These are phyloP conservation scores for Trypanosoma caninum DNA, from an alignment of 208 protist species.

Conservation along the genomic window DNA sequence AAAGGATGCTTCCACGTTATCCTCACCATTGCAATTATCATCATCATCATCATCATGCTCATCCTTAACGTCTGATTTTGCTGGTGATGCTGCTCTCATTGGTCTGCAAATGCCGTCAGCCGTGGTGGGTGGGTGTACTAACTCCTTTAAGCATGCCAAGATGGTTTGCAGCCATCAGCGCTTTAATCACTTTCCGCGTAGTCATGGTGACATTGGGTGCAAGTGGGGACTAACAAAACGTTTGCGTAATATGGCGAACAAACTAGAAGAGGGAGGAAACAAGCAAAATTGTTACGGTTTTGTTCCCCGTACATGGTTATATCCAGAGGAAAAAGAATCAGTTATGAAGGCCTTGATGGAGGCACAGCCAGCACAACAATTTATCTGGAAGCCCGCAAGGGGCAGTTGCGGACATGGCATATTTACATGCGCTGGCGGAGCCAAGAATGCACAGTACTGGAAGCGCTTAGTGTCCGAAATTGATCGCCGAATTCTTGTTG, in stretches of 20 bases:
- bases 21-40: not conserved
- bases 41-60: constrained; percentile 3
- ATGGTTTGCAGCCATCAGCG: constrained; percentile 40
- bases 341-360: constrained; percentile 43
- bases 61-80: not conserved
- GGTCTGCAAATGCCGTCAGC: not conserved
- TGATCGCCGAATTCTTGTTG: constrained; percentile 31
- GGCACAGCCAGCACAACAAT: constrained; percentile 29
- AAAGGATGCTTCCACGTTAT: not conserved
- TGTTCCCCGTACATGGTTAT: constrained; percentile 78
- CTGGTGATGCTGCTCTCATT: not conserved
- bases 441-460: constrained; percentile 41
- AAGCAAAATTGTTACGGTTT: constrained; percentile 43
- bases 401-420: constrained; percentile 91
- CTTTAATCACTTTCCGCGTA: constrained; percentile 89
- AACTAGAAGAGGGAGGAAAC: constrained; percentile 4
- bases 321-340: constrained; percentile 59
- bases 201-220: constrained; percentile 75
- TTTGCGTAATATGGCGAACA: constrained; percentile 21
- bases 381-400: constrained; percentile 89
- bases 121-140: constrained; percentile 10
- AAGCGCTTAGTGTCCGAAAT: constrained; percentile 49
- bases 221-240: constrained; percentile 79
- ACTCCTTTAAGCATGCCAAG: constrained; percentile 9
- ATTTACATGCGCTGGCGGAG: constrained; percentile 54